phyloP scores from a whole-genome alignment of 2,329 filamentous ascomycete genomes.

The Ascochyta clinopodiicola region DNA sequence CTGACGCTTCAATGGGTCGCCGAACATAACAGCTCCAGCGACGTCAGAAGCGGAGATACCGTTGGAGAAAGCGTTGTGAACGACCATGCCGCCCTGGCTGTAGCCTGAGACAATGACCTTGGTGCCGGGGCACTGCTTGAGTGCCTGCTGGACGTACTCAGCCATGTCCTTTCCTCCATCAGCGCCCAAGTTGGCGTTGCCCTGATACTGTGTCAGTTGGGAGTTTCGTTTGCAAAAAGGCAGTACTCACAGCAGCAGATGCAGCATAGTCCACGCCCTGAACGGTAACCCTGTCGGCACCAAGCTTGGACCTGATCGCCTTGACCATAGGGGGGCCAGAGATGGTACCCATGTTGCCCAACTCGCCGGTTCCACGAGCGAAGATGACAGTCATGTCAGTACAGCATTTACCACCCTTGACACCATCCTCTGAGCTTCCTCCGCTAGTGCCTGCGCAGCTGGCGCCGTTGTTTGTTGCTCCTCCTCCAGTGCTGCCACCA shows the following conservation, averaged over 20 bases:
- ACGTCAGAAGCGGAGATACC: constrained; percentile 33
- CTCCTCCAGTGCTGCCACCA: constrained; percentile 1
- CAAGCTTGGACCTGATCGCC: constrained; percentile 35
- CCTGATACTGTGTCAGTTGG: constrained; percentile 22
- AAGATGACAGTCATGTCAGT: constrained; percentile 53
- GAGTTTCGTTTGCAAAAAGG: no score
- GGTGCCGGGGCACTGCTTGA: constrained; percentile 39
- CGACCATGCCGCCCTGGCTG: constrained; percentile 44
- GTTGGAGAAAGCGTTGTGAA: constrained; percentile 39
- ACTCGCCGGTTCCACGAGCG: constrained; percentile 52
- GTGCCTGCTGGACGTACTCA: constrained; percentile 28
- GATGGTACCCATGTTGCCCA: constrained; percentile 53
- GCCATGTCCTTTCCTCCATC: constrained; percentile 39
- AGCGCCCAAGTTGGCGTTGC: constrained; percentile 34
- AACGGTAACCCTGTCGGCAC: constrained; percentile 34
- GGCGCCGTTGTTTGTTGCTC: constrained; percentile 21
- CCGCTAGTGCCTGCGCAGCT: constrained; percentile 31
- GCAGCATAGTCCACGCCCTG: constrained; percentile 45
- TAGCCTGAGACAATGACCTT: constrained; percentile 45
- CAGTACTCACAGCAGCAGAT: constrained; percentile 30
- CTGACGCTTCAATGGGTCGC: constrained; percentile 40
- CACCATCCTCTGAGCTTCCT: constrained; percentile 49
- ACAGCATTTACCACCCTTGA: constrained; percentile 49
- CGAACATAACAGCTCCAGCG: constrained; percentile 37
- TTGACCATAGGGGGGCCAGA: constrained; percentile 50